Evolutionary conservation across 1,284 basidiomycete species (phyloP), one percentile per base, ranked within the genome.

Genomic region (Hypsizygus ulmarius): DNA sequence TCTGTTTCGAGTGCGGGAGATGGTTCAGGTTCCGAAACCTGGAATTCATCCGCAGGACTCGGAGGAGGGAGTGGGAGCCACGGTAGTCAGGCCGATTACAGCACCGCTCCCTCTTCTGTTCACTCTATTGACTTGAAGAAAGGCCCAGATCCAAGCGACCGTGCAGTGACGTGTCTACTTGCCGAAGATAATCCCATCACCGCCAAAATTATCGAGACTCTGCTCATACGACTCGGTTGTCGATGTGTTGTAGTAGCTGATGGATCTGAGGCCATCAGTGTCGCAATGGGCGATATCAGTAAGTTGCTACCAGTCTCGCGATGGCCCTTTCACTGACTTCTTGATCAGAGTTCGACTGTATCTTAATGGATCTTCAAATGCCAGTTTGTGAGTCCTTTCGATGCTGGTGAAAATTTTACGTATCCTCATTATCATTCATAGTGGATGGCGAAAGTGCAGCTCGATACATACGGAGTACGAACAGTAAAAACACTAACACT

Each of bases 151-250:
- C 80, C 79, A 21, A 77, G 67, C 56, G 90, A 92, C 63, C 80
- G 90, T 36, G 84, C 86, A 14, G 84, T 98, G 45, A 94, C 91
- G 15, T 95, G 93, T 60, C 70, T 99, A 29, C 79, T 99, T 39
- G 97, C 95, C 0, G 97, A 99, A 65, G 94, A 98, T 63, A 99
- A 99, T 63, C 96, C 96, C 0, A 97, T 95, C 59, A 94, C 92
- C 0, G 91, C 89, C 45, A 96, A 94, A 75, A 95, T 97, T 39
- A 85, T 98, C 49, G 95, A 98, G 69, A 97, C 92, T 0, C 70
- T 98, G 39, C 78, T 99, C 42, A 87, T 89, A 50, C 85, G 94
- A 36, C 79, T 98, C 55, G 96, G 96, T 1, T 97, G 94, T 67
- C 85, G 93, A 14, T 94, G 92, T 66, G 87, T 97, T 2, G 87